Conservation (phyloP, 1,139 yeast species). For the Yamadazyma dendronema region DNA sequence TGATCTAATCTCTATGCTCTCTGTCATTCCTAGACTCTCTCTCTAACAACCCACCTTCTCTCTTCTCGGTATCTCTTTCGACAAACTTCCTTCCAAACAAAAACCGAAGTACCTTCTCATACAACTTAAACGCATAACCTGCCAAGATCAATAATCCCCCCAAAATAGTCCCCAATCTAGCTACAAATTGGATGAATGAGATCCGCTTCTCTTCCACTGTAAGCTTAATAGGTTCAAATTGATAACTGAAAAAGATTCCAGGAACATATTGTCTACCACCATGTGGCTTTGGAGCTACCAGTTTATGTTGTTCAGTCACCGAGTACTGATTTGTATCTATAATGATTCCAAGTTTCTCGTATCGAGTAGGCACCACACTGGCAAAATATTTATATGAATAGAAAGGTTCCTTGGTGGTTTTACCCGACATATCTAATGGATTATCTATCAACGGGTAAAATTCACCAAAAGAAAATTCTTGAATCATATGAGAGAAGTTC, state of each 20-base stretch:
- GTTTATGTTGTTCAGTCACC: constrained; percentile 53
- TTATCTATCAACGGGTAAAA: constrained; percentile 84
- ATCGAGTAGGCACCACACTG: constrained; percentile 82
- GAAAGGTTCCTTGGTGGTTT: constrained; percentile 44
- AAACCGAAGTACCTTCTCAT: constrained; percentile 45
- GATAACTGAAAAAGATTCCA: constrained; percentile 81
- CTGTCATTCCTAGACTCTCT: too few species aligned
- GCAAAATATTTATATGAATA: constrained; percentile 63
- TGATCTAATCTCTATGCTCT: background rate
- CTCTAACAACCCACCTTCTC: constrained; percentile 35
- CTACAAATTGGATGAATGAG: constrained; percentile 73
- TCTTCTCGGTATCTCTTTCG: constrained; percentile 55
- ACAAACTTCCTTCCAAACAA: constrained; percentile 52
- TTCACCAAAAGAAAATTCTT: constrained; percentile 88
- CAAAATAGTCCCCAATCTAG: constrained; percentile 74
- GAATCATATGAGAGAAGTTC: constrained; percentile 81
- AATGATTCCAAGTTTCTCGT: constrained; percentile 65
- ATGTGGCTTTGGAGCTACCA: constrained; percentile 18
- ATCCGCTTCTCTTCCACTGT: constrained; percentile 68
- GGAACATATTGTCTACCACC: constrained; percentile 48
- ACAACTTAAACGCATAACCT: constrained; percentile 41
- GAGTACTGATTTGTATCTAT: constrained; percentile 88
- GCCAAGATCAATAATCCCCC: constrained; percentile 68
- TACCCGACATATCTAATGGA: constrained; percentile 77
- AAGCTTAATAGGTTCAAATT: constrained; percentile 83